Evolutionary conservation across 352 stramenopile species (phyloP), one percentile per base, ranked within the genome.

Genomic region (Thalassiosira livingstoniorum): DNA sequence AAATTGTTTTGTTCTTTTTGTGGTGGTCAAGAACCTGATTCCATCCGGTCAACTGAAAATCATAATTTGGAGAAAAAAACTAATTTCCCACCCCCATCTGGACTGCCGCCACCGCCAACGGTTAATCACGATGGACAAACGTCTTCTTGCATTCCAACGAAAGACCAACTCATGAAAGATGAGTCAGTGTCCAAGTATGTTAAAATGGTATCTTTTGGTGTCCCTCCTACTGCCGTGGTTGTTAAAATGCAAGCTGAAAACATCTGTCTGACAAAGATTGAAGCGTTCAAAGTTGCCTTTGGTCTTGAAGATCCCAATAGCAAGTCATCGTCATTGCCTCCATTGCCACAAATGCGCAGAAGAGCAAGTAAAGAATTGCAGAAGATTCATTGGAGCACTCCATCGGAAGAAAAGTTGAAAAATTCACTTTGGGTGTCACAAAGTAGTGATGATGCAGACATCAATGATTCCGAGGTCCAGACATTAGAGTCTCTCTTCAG

Each of bases 181-280:
- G 18, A 27, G 39, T 58, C 57, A 15, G 34, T 83, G 25, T 37
- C 45, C n/a, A 81, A 78, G n/a, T 88, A 86, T 29, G 35, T 71
- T 1, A 81, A 79, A 55, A 89, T 89, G 83, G 68, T 31, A 10
- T 51, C 55, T 11, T 63, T 87, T n/a, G 78, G 79, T 13, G 69
- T 89, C 11, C 83, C 83, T 35, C 23, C 64, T 27, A 18, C 27
- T 11, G 63, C 67, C n/a, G 70, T 87, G 61, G n/a, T 23, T 43
- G 68, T 39, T 11, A 89, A 87, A 54, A 84, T 89, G 73, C 54
- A 23, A 13, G 55, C 77, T 51, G 82, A 89, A 60, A 75, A 65
- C 0, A 62, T 89, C 37, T 65, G 70, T 10, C n/a, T 67, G 0
- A 58, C 77, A 53, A 85, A 87, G 45, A 80, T 90, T 27, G 0